phyloP scores from a whole-genome alignment of 192 early-diverging fungal genomes.

The Pecoramyces ruminantium region DNA sequence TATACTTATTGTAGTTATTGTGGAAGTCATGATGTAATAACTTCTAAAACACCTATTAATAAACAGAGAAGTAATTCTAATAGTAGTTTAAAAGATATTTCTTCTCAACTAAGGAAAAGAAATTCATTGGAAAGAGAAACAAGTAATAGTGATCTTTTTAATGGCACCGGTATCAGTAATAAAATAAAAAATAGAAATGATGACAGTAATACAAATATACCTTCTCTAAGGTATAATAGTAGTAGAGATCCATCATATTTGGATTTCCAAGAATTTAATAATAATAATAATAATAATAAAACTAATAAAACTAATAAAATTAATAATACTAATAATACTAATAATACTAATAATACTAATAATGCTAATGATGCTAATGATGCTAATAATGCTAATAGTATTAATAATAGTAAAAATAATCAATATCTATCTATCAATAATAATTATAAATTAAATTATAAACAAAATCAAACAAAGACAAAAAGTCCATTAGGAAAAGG shows the following conservation, averaged over 20 bases:
- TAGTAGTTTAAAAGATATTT: neutral
- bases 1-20: neutral
- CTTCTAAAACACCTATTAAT: neutral
- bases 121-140: neutral
- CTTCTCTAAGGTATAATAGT: too few relatives aligned
- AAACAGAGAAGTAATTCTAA: neutral
- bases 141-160: too few relatives aligned
- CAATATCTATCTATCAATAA: too few relatives aligned
- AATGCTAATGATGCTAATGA: too few relatives aligned
- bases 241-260: too few relatives aligned
- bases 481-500: neutral
- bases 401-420: too few relatives aligned
- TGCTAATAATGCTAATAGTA: too few relatives aligned
- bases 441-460: neutral
- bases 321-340: too few relatives aligned
- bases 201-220: too few relatives aligned
- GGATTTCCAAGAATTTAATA: neutral
- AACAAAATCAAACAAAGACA: neutral
- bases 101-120: neutral
- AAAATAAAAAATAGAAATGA: too few relatives aligned
- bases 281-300: neutral
- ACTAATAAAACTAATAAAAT: neutral
- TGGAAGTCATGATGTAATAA: neutral
- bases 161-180: too few relatives aligned
- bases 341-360: too few relatives aligned